Percentiles rank a stretch among this genome's conserved stretches.
phyloP scores from a whole-genome alignment of 208 protist species.

The Phytomonas francai region DNA sequence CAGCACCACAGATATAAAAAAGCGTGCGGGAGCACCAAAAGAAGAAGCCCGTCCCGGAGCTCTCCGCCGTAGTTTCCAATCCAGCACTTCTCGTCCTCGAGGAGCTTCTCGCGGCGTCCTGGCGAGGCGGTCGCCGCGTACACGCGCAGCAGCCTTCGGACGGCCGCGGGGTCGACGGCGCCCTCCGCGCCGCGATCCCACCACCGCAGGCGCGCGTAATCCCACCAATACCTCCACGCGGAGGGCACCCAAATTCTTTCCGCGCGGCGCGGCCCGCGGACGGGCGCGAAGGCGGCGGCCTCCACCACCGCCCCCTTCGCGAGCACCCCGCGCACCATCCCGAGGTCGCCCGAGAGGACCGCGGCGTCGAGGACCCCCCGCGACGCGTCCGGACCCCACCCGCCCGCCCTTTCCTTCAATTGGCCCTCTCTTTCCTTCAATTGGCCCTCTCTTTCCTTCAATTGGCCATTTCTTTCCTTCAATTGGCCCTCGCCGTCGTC shows the following conservation, averaged over 20 bases:
- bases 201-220: conserved; percentile 9
- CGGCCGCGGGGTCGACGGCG: conserved; percentile 9
- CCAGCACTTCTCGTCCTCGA: conserved; percentile 17
- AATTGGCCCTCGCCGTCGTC: too few species aligned
- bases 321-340: conserved; percentile 53
- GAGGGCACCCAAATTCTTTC: conserved; percentile 5
- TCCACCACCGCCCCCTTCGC: conserved; percentile 37
- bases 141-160: conserved; percentile 19
- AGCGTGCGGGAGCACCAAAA: conserved; percentile 24
- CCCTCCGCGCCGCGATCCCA: not conserved
- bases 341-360: conserved; percentile 32
- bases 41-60: too few species aligned
- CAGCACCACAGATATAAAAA: conserved; percentile 18
- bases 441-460: too few species aligned
- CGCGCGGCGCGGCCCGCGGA: conserved; percentile 12
- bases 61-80: too few species aligned
- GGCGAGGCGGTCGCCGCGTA: conserved; percentile 21
- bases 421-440: too few species aligned
- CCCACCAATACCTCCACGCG: conserved; percentile 19
- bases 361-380: too few species aligned
- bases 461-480: too few species aligned
- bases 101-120: conserved; percentile 15
- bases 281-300: conserved; percentile 10
- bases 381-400: too few species aligned
- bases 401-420: too few species aligned